phyloP scores from a whole-genome alignment of 2,329 filamentous ascomycete species.

The Aspergillus sp. region DNA sequence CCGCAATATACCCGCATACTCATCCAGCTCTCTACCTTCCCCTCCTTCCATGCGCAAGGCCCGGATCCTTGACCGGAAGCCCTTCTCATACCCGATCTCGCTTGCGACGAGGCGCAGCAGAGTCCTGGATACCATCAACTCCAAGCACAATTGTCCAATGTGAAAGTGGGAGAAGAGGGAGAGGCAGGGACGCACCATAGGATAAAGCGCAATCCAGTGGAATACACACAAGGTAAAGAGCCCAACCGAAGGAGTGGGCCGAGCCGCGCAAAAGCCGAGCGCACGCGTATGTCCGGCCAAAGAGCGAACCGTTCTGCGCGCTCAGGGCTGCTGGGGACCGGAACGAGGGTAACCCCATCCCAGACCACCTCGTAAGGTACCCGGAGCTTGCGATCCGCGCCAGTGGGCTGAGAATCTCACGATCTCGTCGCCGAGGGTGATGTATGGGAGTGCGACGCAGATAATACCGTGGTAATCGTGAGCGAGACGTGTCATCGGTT shows the following conservation, averaged over 20 bases:
- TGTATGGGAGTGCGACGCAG: constrained; percentile 5
- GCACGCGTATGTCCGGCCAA: background rate
- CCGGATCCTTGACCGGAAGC: no score
- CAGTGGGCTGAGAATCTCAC: constrained; percentile 4
- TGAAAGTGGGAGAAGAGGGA: no score
- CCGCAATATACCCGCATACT: no score
- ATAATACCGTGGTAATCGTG: background rate
- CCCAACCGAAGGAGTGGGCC: background rate
- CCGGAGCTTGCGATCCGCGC: constrained; percentile 7
- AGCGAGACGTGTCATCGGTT: background rate
- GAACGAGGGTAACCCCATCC: background rate
- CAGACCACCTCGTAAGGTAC: constrained; percentile 11
- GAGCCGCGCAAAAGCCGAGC: background rate
- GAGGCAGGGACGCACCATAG: constrained; percentile 2
- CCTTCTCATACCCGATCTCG: no score
- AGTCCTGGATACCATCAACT: no score
- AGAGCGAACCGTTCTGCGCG: no score
- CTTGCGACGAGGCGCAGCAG: no score
- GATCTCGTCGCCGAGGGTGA: constrained; percentile 1
- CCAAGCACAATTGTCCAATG: no score
- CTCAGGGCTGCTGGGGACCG: constrained; percentile 4
- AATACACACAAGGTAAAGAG: no score
- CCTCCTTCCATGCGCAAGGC: no score
- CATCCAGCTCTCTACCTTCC: no score
- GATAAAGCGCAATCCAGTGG: constrained; percentile 2